phyloP scores from a whole-genome alignment of 768 basidiomycete genomes.

The Royoungia palumana region DNA sequence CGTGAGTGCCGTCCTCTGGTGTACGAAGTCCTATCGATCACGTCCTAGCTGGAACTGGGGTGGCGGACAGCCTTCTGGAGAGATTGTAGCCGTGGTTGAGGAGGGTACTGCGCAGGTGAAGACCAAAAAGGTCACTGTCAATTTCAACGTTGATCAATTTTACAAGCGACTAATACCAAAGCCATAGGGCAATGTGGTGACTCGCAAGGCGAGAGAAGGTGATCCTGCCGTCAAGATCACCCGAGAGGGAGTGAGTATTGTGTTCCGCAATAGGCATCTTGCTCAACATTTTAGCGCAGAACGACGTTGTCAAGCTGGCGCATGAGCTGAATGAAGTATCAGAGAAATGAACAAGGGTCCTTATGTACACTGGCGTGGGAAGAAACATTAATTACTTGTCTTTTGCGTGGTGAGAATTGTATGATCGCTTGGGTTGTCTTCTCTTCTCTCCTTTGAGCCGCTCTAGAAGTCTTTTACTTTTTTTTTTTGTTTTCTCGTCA shows the following conservation, averaged over 20 bases:
- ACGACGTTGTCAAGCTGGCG: conserved; percentile 50
- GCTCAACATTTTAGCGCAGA: conserved; percentile 26
- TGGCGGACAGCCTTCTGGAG: conserved; percentile 30
- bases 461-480: conserved; percentile 7
- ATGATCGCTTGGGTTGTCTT: conserved; percentile 12
- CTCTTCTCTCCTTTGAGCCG: conserved; percentile 1
- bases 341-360: neutral
- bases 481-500: conserved; percentile 19
- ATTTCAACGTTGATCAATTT: too few species aligned
- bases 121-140: conserved; percentile 34
- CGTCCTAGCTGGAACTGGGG: conserved; percentile 38
- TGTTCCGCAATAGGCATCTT: neutral
- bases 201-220: conserved; percentile 41
- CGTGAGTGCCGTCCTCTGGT: conserved; percentile 23
- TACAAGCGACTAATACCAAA: too few species aligned
- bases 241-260: conserved; percentile 39
- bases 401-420: conserved; percentile 15
- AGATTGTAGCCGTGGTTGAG: conserved; percentile 35
- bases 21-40: neutral
- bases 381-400: conserved; percentile 15
- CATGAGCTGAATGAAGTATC: conserved; percentile 37
- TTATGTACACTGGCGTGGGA: conserved; percentile 28
- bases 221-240: conserved; percentile 50
- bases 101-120: conserved; percentile 43
- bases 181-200: conserved; percentile 41